A percentile compares a stretch with the other conserved stretches of the same genome.
These are phyloP conservation scores for Sporothrix brasiliensis DNA, from an alignment of 2,329 filamentous ascomycete genomes.

Conservation along the genomic window DNA sequence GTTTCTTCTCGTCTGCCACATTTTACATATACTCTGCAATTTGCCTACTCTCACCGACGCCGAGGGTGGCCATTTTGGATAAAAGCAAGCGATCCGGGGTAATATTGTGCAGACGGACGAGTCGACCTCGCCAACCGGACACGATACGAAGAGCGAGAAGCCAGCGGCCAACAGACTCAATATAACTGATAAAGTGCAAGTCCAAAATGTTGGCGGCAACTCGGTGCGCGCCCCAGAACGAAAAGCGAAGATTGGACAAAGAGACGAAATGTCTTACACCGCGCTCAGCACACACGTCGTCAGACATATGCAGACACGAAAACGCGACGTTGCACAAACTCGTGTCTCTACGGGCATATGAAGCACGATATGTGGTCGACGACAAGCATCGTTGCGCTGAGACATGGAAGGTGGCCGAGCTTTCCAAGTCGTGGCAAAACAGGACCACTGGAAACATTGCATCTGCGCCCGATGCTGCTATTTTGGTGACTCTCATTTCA, in stretches of 20 bases:
- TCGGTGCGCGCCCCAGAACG: not conserved
- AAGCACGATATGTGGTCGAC: too few relatives aligned
- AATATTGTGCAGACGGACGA: not conserved
- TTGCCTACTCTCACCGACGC: not conserved
- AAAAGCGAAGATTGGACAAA: not conserved
- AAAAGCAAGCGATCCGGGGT: not conserved
- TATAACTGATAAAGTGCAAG: not conserved
- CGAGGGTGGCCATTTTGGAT: slow-evolving; percentile 10
- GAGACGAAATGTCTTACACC: not conserved
- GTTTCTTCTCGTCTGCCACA: not conserved
- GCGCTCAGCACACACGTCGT: not conserved
- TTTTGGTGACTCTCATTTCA: not conserved
- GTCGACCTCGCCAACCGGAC: not conserved
- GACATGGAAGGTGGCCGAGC: too few relatives aligned
- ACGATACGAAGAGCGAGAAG: not conserved
- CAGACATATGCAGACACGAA: too few relatives aligned
- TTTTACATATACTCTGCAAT: not conserved
- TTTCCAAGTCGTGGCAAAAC: too few relatives aligned
- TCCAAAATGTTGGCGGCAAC: not conserved
- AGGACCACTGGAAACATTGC: not conserved
- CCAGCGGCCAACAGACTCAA: not conserved
- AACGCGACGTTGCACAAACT: not conserved
- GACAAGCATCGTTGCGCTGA: too few relatives aligned
- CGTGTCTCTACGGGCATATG: not conserved
- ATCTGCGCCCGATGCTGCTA: slow-evolving; percentile 15